phyloP scores from a whole-genome alignment of 2,329 filamentous ascomycete genomes.

The Geosmithia morbida region DNA sequence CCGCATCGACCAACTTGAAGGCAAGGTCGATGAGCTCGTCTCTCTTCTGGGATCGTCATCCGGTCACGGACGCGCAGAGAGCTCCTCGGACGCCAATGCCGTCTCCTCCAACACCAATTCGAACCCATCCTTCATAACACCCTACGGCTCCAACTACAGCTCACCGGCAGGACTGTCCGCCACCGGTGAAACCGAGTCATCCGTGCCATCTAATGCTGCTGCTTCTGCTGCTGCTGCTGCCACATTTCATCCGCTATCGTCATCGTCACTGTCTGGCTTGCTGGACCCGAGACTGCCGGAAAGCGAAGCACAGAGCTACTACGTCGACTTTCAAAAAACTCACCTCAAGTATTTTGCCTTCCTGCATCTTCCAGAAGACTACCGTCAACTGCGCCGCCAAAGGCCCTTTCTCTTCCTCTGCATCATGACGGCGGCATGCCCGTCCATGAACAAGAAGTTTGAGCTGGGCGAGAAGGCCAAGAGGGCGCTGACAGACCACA shows the following conservation, averaged over 20 bases:
- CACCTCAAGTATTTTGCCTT: not conserved
- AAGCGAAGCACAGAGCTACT: not conserved
- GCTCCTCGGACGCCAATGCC: not conserved
- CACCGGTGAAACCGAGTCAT: not conserved
- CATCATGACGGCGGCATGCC: not conserved
- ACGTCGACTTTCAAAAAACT: not conserved
- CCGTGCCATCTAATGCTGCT: not conserved
- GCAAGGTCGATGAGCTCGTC: not conserved
- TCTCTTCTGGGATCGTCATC: not conserved
- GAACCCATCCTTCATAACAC: not conserved
- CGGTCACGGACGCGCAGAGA: not conserved
- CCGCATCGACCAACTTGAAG: not conserved
- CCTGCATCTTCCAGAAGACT: not conserved
- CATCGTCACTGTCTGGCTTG: not conserved
- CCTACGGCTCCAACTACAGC: not conserved
- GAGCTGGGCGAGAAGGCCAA: not conserved
- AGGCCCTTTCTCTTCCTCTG: not conserved
- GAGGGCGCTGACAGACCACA: not conserved
- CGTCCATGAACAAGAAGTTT: not conserved
- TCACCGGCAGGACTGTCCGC: not conserved
- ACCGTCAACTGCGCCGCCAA: not conserved
- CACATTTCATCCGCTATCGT: not conserved
- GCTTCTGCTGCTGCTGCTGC: too few species aligned
- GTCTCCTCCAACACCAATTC: too few species aligned
- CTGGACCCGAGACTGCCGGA: not conserved